phyloP scores from a whole-genome alignment of 1,284 basidiomycete genomes.

The Ganoderma resinaceum region DNA sequence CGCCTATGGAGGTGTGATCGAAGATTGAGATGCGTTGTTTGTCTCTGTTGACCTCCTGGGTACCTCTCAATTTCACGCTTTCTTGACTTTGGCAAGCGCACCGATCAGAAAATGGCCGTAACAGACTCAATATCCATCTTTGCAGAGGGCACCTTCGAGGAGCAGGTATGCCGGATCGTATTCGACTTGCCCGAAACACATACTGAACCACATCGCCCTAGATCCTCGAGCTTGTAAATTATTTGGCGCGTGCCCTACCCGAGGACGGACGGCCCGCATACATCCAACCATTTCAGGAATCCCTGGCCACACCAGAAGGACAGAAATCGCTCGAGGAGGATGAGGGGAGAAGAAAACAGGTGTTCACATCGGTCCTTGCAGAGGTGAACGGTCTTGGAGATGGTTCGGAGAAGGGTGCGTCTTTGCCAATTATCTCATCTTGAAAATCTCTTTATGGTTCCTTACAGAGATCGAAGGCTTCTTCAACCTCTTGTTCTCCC shows the following conservation, averaged over 20 bases:
- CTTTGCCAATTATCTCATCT: constrained; percentile 11
- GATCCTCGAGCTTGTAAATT: constrained; percentile 83
- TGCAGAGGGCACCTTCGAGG: constrained; percentile 87
- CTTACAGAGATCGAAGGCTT: constrained; percentile 83
- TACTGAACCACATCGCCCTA: constrained; percentile 42
- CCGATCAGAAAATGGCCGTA: constrained; percentile 43
- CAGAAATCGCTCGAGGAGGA: constrained; percentile 62
- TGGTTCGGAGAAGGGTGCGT: constrained; percentile 75
- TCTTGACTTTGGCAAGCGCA: constrained; percentile 16
- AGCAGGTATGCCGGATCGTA: constrained; percentile 64
- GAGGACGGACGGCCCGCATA: constrained; percentile 73
- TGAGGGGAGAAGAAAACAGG: constrained; percentile 54
- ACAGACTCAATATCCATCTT: constrained; percentile 87
- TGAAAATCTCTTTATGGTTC: constrained; percentile 5
- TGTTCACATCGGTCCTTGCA: constrained; percentile 63
- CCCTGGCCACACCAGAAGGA: constrained; percentile 60
- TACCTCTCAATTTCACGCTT: constrained; percentile 28
- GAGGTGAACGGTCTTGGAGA: constrained; percentile 76
- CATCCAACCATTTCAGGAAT: constrained; percentile 72
- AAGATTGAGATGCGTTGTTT: constrained; percentile 20
- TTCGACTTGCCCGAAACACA: not conserved
- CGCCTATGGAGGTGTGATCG: constrained; percentile 12
- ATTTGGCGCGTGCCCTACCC: constrained; percentile 71
- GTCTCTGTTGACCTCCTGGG: constrained; percentile 22
- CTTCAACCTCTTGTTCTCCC: constrained; percentile 81